Evolutionary conservation across 1,284 basidiomycete species (phyloP), one percentile per base, ranked within the genome.

Genomic region (Apiotrichum laibachii): DNA sequence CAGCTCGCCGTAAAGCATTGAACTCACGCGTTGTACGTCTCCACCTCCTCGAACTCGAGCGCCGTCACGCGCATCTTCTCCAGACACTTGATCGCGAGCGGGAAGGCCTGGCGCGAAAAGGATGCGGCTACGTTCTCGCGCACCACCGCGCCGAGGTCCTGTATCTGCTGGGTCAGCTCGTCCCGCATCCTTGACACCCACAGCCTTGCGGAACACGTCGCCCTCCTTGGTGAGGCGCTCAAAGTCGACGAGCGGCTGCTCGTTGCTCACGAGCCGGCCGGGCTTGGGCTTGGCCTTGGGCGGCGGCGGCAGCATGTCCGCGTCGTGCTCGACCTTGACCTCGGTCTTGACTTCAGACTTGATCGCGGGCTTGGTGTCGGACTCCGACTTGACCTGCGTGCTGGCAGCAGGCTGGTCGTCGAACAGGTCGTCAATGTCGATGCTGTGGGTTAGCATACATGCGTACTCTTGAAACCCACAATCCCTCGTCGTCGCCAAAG

Each of bases 191-290:
- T 2, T 18, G 18, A 9, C 3, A 61, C 64, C 84, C 12, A 91
- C 87, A 0, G 89, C 89, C 75, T 93, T 91, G 26, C 82, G 84
- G 50, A 92, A 89, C 18, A 90, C 77, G 71, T 91, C 89, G 0
- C 88, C 89, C 52, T 83, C 81, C 44, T 82, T 81, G 19, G 89
- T 78, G 66, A 90, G 86, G 65, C 82, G 80, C 62, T 80, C 79
- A 77, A 93, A 93, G 77, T 94, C 91, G 52, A 80, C 81, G 44
- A 93, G 79, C 1, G 91, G 90, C 63, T 81, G 80, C 1, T 85
- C 84, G 53, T 82, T 83, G n/a, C 88, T 87, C 45, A 93, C 84
- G 22, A 80, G 61, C 35, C 77, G 45, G 12, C 73, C 76, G 9
- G 65, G 57, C 57, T 72, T 74, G 33, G 65, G 63, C 50, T 55